A percentile compares a stretch with the other conserved stretches of the same genome.
Evolutionary conservation across 805 yeast genomes (phyloP).

Genomic region (Saccharomycopsis sp.): DNA sequence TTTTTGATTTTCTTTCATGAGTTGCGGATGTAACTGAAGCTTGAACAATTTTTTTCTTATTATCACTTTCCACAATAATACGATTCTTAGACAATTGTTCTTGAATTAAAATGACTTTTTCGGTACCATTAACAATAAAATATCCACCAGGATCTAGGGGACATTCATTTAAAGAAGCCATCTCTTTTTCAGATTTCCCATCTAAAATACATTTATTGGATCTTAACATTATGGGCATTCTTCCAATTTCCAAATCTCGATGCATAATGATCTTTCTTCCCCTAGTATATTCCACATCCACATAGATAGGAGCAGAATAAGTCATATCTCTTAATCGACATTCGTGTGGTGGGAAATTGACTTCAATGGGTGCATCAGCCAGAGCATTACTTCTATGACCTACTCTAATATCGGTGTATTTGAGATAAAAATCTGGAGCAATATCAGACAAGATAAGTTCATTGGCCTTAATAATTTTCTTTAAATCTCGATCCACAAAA

Average conservation of each 20-base stretch:
- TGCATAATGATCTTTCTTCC: conserved; percentile 88
- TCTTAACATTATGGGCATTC: conserved; percentile 98
- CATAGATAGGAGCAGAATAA: conserved; percentile 90
- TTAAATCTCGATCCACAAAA: conserved; percentile 87
- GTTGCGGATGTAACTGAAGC: conserved; percentile 98
- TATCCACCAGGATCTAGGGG: conserved; percentile 99
- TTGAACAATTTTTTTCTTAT: conserved; percentile 86
- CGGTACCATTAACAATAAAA: conserved; percentile 95
- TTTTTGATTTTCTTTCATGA: conserved; percentile 95
- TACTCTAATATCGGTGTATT: conserved; percentile 85
- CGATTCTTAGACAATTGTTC: conserved; percentile 95
- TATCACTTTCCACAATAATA: conserved; percentile 96
- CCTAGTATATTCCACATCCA: conserved; percentile 94
- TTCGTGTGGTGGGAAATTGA: conserved; percentile 80
- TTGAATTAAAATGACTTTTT: conserved; percentile 91
- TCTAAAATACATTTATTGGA: conserved; percentile 83
- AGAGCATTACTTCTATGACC: conserved; percentile 43
- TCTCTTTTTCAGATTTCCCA: conserved; percentile 65
- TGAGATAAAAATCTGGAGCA: conserved; percentile 92
- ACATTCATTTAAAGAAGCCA: conserved; percentile 89
- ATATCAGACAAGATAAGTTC: conserved; percentile 85
- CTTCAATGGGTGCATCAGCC: conserved; percentile 34
- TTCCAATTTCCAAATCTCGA: conserved; percentile 85
- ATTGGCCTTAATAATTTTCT: conserved; percentile 87
- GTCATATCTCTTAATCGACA: conserved; percentile 91